These are phyloP conservation scores for Cryphonectria naterciae DNA, from an alignment of 2,329 filamentous ascomycete genomes.

Conservation along the genomic window DNA sequence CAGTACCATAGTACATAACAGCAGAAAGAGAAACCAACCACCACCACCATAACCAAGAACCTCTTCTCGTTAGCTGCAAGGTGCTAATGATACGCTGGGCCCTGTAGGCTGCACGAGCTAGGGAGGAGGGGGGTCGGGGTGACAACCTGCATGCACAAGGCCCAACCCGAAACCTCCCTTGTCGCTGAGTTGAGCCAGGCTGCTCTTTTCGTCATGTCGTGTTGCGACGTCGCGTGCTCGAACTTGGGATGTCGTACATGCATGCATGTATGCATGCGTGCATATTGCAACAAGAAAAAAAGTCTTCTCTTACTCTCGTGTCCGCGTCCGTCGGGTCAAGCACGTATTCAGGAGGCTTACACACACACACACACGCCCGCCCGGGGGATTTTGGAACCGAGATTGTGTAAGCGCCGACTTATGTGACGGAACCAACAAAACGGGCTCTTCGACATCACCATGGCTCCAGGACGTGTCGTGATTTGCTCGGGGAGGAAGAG, in stretches of 20 bases:
- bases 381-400: background rate
- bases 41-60: background rate
- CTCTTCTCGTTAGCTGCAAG: background rate
- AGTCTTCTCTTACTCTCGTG: background rate
- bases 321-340: background rate
- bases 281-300: too few species aligned
- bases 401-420: conserved; percentile 18
- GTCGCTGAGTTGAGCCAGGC: background rate
- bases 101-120: background rate
- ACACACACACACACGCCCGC: background rate
- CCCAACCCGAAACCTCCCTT: background rate
- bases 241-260: background rate
- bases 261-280: too few species aligned
- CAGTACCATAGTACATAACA: background rate
- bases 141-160: background rate
- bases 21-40: too few species aligned
- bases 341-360: background rate
- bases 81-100: background rate
- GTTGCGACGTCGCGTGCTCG: background rate
- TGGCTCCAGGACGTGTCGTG: background rate
- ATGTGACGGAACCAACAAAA: conserved; percentile 16
- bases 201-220: background rate
- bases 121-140: too few species aligned
- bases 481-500: conserved; percentile 3
- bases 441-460: conserved; percentile 2